phyloP scores from a whole-genome alignment of 345 rosid species.

The Euphorbia tirucalli region DNA sequence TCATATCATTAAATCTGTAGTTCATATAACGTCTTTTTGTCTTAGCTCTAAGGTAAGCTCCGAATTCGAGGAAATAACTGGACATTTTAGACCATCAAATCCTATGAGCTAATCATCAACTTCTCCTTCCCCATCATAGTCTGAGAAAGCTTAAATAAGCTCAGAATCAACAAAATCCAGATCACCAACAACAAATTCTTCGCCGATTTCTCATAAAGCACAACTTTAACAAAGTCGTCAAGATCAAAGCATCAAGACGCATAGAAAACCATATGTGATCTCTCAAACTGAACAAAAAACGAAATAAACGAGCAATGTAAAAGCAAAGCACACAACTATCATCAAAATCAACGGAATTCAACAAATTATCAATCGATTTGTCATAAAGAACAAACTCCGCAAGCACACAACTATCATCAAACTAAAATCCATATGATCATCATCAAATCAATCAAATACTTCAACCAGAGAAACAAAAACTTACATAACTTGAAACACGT shows the following conservation, averaged over 20 bases:
- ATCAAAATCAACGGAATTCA: too few relatives aligned
- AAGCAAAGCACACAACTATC: too few relatives aligned
- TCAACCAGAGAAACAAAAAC: neutral
- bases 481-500: slow-evolving; percentile 1
- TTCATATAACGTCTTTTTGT: neutral
- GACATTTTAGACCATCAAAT: slow-evolving; percentile 6
- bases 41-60: neutral
- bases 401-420: neutral
- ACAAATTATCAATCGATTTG: neutral
- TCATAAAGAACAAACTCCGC: neutral
- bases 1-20: neutral
- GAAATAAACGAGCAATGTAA: too few relatives aligned
- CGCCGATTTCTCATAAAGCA: neutral
- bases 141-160: neutral
- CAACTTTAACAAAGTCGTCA: neutral
- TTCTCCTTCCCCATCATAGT: neutral
- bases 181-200: neutral
- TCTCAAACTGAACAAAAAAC: too few relatives aligned
- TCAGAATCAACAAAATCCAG: slow-evolving; percentile 7
- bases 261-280: too few relatives aligned
- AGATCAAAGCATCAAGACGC: too few relatives aligned
- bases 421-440: neutral
- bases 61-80: neutral
- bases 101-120: slow-evolving; percentile 10
- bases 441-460: slow-evolving; percentile 4